A percentile compares a stretch with the other conserved stretches of the same genome.
These are phyloP conservation scores for Annulohypoxylon stygium DNA, from an alignment of 495 filamentous ascomycete species.

Conservation along the genomic window DNA sequence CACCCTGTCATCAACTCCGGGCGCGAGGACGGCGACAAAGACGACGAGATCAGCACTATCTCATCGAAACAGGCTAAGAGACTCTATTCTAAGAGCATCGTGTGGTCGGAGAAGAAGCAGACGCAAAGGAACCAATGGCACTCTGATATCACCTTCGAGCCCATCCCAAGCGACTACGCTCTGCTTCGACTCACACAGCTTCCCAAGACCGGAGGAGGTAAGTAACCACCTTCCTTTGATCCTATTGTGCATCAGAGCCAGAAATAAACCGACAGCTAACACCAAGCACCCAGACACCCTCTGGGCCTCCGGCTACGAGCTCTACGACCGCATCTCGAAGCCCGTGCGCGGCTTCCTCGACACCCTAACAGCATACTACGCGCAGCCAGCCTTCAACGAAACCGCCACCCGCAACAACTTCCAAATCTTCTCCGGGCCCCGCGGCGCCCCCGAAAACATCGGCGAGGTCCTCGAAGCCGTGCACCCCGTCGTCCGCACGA, in stretches of 20 bases:
- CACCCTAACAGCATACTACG: constrained; percentile 73
- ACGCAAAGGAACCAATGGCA: constrained; percentile 69
- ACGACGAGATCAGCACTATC: constrained; percentile 82
- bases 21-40: constrained; percentile 69
- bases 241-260: constrained; percentile 5
- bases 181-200: constrained; percentile 70
- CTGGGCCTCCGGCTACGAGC: constrained; percentile 82
- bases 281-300: constrained; percentile 67
- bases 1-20: constrained; percentile 76
- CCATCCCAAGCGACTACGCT: constrained; percentile 74
- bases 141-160: constrained; percentile 78
- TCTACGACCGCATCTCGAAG: constrained; percentile 79
- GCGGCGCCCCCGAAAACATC: constrained; percentile 77
- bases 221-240: constrained; percentile 34
- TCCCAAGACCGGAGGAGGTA: constrained; percentile 80
- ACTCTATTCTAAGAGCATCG: constrained; percentile 61
- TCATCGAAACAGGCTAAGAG: constrained; percentile 69
- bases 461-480: constrained; percentile 72
- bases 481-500: constrained; percentile 83
- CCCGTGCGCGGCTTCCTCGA: constrained; percentile 77
- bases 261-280: constrained; percentile 5
- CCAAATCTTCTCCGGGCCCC: constrained; percentile 65
- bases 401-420: constrained; percentile 68
- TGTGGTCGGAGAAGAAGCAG: constrained; percentile 51
- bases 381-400: constrained; percentile 70